Base-by-base conservation (phyloP, 1,139 yeast genomes). In the Geotrichum australiense region DNA sequence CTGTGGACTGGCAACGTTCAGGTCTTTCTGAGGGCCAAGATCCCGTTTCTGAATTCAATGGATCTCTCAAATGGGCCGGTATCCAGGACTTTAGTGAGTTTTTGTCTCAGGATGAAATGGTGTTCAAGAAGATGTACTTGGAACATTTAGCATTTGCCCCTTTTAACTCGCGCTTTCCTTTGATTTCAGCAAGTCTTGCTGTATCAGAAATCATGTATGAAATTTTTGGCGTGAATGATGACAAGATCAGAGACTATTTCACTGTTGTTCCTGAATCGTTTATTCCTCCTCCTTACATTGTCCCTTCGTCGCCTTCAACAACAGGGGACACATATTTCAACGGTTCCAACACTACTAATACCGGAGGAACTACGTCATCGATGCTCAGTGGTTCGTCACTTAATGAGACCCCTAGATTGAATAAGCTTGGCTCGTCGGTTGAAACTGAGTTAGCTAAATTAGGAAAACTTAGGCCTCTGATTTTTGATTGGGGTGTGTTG, bases 401-500 rank as follows among this genome's bases (percentile, higher is more conserved):
- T 26, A 27, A 41, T 2, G 24, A 40, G 15, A 40, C 40, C n/a
- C 15, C 41, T 12, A 22, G 39, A 8, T 41, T 39, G 31, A 39
- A 40, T 40, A 28, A 40, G 37, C 34, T 48, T 30, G 25, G 30
- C 26, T 37, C 45, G 1, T 42, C 50, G 11, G 50, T 47, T 4
- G 50, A 47, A 37, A 20, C 52, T 69, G 74, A 3, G 16, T 41
- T 46, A 5, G 51, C 46, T 41, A 50, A 42, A 41, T 46, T 53
- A 28, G 56, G 55, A 34, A 57, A 56, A 37, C 63, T 78, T 41
- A 64, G 66, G 41, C 64, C 66, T 15, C 64, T 71, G 16, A 65
- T 76, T 39, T 70, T 76, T 50, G 67, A 72, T 40, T 75, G 82
- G 74, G 77, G 71, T 43, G 56, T 73, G 28, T 62, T 80, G 60